Evolutionary conservation across 1,139 yeast genomes (phyloP).

Genomic region (Pichia sp.): DNA sequence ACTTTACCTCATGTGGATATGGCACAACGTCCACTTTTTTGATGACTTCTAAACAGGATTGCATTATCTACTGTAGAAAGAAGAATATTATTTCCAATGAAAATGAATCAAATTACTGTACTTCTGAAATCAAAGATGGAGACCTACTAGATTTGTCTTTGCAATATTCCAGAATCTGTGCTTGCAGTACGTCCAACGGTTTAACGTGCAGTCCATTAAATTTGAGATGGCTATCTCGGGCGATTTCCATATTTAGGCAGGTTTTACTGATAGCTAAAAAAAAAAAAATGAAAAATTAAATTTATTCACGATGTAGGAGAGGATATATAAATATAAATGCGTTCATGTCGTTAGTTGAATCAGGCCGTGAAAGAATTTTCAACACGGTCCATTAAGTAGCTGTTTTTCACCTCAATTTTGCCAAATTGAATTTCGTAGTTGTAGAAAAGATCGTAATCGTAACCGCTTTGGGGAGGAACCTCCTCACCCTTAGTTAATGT

Average conservation of each 20-base stretch:
- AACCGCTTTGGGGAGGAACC: constrained; percentile 26
- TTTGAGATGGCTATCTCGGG: too few relatives aligned
- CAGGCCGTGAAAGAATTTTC: constrained; percentile 9
- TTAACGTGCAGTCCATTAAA: too few relatives aligned
- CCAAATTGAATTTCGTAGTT: constrained; percentile 25
- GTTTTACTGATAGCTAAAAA: too few relatives aligned
- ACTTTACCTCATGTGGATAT: constrained; percentile 29
- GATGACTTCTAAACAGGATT: constrained; percentile 33
- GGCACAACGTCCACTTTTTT: constrained; percentile 51
- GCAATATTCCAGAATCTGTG: too few relatives aligned
- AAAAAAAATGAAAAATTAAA: too few relatives aligned
- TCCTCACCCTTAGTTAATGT: constrained; percentile 24
- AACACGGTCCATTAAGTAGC: constrained; percentile 20
- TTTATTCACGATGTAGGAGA: not conserved
- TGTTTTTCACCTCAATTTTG: constrained; percentile 23
- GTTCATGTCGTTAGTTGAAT: not conserved
- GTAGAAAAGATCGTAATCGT: constrained; percentile 27
- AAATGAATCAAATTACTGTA: too few relatives aligned
- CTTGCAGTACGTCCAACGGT: too few relatives aligned
- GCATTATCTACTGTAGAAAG: not conserved
- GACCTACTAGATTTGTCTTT: too few relatives aligned
- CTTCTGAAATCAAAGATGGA: too few relatives aligned
- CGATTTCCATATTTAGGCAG: too few relatives aligned
- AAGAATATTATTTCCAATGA: not conserved
- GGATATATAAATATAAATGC: not conserved